Evolutionary conservation across 345 rosid genomes (phyloP).

Genomic region (Arabidopsis arenosa): DNA sequence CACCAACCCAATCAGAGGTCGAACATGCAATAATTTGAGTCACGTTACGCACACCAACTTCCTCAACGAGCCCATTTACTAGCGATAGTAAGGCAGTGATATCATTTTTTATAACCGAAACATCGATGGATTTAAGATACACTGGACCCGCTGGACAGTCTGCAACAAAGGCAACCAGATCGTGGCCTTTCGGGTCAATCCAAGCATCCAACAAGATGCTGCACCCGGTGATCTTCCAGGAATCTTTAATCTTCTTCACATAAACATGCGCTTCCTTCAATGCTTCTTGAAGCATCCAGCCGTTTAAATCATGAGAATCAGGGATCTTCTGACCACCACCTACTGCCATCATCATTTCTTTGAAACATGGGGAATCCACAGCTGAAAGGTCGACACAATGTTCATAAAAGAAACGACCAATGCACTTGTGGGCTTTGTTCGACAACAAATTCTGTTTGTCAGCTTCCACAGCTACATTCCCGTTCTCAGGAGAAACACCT

Average conservation of each 20-base stretch:
- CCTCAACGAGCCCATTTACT: conserved; percentile 49
- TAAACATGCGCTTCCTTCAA: conserved; percentile 49
- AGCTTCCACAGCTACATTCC: conserved; percentile 12
- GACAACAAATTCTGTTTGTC: conserved; percentile 28
- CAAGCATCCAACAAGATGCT: conserved; percentile 74
- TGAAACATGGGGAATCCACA: conserved; percentile 51
- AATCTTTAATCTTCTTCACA: conserved; percentile 51
- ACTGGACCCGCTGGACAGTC: conserved; percentile 60
- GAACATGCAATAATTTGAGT: conserved; percentile 62
- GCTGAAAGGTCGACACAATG: conserved; percentile 49
- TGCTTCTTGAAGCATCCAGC: conserved; percentile 50
- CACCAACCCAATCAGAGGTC: conserved; percentile 58
- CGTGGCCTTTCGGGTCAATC: conserved; percentile 54
- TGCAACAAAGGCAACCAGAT: conserved; percentile 57
- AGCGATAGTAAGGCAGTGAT: conserved; percentile 44
- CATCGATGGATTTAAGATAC: conserved; percentile 57
- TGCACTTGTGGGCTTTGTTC: conserved; percentile 39
- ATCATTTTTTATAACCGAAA: conserved; percentile 42
- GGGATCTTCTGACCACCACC: conserved; percentile 41
- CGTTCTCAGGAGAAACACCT: conserved; percentile 8
- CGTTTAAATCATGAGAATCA: conserved; percentile 45
- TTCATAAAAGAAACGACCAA: conserved; percentile 56
- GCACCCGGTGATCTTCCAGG: conserved; percentile 69
- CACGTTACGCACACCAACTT: conserved; percentile 59
- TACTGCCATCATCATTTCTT: conserved; percentile 44